phyloP scores from a whole-genome alignment of 179 eudicot genomes.

The Patellifolia procumbens region DNA sequence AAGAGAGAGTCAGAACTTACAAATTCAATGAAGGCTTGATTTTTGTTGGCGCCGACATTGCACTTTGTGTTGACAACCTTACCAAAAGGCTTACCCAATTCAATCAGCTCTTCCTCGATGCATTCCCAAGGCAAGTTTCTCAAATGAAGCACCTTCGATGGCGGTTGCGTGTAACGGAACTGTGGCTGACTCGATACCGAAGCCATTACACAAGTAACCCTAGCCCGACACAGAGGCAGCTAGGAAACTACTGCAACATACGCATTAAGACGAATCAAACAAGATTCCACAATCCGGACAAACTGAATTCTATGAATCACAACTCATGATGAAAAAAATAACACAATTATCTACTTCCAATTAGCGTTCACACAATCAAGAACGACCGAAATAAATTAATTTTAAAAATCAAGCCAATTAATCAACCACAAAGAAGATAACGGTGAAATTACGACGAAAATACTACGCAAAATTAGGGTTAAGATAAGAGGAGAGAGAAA shows the following conservation, averaged over 20 bases:
- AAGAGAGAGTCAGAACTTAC: constrained; percentile 49
- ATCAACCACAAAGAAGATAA: background rate
- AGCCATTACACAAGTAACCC: constrained; percentile 51
- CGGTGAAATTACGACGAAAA: background rate
- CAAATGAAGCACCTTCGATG: constrained; percentile 98
- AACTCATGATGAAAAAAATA: too few species aligned
- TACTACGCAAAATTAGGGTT: background rate
- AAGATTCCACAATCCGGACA: background rate
- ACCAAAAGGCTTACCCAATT: constrained; percentile 95
- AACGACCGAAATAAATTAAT: background rate
- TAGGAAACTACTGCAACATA: constrained; percentile 13
- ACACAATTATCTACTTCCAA: too few species aligned
- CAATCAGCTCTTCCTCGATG: constrained; percentile 87
- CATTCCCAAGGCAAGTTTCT: constrained; percentile 99
- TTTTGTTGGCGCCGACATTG: constrained; percentile 96
- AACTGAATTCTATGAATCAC: too few species aligned
- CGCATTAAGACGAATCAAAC: background rate
- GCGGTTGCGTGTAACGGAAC: constrained; percentile 97
- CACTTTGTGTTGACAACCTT: constrained; percentile 97
- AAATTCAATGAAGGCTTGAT: constrained; percentile 98
- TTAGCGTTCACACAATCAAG: background rate
- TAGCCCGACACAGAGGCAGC: background rate
- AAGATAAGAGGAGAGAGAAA: background rate
- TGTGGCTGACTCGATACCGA: constrained; percentile 98
- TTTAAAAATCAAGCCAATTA: too few species aligned